Evolutionary conservation across 2,329 filamentous ascomycete species (phyloP).

Genomic region (Colletotrichum sp.): DNA sequence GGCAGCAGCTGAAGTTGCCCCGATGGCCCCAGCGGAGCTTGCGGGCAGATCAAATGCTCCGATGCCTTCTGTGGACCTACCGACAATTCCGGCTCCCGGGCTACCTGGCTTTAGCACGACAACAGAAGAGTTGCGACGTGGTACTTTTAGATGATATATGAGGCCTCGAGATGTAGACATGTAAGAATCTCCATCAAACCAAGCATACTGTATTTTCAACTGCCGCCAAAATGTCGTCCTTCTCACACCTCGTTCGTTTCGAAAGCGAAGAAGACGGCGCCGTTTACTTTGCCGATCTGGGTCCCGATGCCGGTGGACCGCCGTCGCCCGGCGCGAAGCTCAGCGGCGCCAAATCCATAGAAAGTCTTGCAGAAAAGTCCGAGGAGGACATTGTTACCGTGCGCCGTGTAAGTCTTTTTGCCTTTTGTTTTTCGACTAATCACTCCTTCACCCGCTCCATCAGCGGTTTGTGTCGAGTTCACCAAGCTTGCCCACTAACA

Average conservation of each 20-base stretch:
- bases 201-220: background rate
- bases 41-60: background rate
- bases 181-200: accelerated
- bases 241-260: constrained; percentile 22
- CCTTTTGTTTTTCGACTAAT: background rate
- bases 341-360: background rate
- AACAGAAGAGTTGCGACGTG: background rate
- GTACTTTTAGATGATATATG: background rate
- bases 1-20: background rate
- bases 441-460: background rate
- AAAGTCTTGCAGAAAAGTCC: constrained; percentile 23
- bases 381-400: background rate
- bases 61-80: background rate
- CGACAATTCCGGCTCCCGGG: background rate
- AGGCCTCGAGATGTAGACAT: background rate
- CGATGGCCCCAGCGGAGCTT: background rate
- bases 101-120: background rate
- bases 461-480: background rate
- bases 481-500: background rate
- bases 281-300: constrained; percentile 23
- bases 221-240: background rate
- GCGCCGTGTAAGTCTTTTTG: background rate
- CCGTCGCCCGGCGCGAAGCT: background rate
- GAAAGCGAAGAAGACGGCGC: constrained; percentile 18
- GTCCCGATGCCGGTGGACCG: background rate